Conservation (phyloP, 1,284 basidiomycete genomes). For the Sporisorium iseilematis-ciliati region DNA sequence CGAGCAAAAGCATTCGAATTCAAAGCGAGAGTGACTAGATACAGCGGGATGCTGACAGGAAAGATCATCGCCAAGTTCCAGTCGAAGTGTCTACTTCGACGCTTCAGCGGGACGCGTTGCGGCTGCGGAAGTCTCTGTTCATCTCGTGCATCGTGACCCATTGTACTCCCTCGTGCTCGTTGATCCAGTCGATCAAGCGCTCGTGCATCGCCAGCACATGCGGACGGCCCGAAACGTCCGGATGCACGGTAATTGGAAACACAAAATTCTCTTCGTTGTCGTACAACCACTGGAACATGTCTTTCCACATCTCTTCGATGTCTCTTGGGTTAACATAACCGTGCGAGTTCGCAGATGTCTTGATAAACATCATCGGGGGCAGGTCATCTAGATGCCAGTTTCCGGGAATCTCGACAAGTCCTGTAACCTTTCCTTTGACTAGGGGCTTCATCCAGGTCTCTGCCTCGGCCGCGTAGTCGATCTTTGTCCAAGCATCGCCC, state of each 20-base stretch:
- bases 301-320: slow-evolving; percentile 82
- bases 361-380: slow-evolving; percentile 82
- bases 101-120: slow-evolving; percentile 18
- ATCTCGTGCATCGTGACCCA: slow-evolving; percentile 80
- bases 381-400: slow-evolving; percentile 79
- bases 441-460: slow-evolving; percentile 83
- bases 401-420: slow-evolving; percentile 79
- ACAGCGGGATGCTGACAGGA: neutral
- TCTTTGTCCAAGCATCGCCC: slow-evolving; percentile 80
- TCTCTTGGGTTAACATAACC: slow-evolving; percentile 80
- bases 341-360: slow-evolving; percentile 77
- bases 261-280: slow-evolving; percentile 79
- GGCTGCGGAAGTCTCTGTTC: slow-evolving; percentile 35
- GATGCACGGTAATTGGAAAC: slow-evolving; percentile 82
- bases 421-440: slow-evolving; percentile 76
- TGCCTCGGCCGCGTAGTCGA: slow-evolving; percentile 76
- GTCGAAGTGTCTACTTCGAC: neutral
- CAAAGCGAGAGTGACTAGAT: neutral
- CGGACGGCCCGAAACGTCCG: slow-evolving; percentile 79
- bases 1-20: neutral
- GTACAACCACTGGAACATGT: slow-evolving; percentile 79
- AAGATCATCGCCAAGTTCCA: neutral
- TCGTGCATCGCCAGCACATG: slow-evolving; percentile 83
- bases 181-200: slow-evolving; percentile 82
- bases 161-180: slow-evolving; percentile 78